phyloP scores from a whole-genome alignment of 768 basidiomycete genomes.

The Boletus vermiculosoides region DNA sequence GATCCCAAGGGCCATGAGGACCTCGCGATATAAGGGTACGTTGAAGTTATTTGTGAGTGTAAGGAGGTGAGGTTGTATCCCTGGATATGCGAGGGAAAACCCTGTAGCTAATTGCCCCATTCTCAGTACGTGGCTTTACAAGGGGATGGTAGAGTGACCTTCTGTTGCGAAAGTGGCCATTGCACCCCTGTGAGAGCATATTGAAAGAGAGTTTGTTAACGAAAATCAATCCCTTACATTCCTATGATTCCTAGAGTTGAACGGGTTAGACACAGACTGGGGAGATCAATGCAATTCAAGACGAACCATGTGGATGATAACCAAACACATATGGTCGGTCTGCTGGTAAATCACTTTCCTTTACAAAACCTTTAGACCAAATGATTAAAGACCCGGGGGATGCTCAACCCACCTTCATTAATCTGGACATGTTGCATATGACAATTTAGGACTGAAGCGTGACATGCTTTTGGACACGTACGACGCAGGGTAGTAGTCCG shows the following conservation, averaged over 20 bases:
- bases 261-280: slow-evolving; percentile 1
- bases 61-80: slow-evolving; percentile 88
- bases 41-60: slow-evolving; percentile 89
- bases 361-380: background rate
- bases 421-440: slow-evolving; percentile 1
- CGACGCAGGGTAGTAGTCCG: slow-evolving; percentile 89
- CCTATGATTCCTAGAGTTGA: slow-evolving; percentile 81
- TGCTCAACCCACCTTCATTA: slow-evolving; percentile 36
- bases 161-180: slow-evolving; percentile 96
- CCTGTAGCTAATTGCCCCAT: slow-evolving; percentile 63
- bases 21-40: slow-evolving; percentile 91
- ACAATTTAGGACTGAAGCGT: background rate
- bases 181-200: slow-evolving; percentile 64
- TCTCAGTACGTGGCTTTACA: background rate
- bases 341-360: slow-evolving; percentile 86
- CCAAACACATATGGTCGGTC: slow-evolving; percentile 96
- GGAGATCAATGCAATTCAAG: background rate
- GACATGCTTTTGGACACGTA: slow-evolving; percentile 43
- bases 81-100: slow-evolving; percentile 87
- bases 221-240: slow-evolving; percentile 58
- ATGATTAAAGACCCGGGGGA: background rate
- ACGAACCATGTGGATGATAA: slow-evolving; percentile 93
- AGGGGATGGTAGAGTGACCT: slow-evolving; percentile 43
- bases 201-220: background rate
- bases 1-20: slow-evolving; percentile 82